phyloP scores from a whole-genome alignment of 176 grass and related monocot genomes.

The Hsuehochloa calcarea region DNA sequence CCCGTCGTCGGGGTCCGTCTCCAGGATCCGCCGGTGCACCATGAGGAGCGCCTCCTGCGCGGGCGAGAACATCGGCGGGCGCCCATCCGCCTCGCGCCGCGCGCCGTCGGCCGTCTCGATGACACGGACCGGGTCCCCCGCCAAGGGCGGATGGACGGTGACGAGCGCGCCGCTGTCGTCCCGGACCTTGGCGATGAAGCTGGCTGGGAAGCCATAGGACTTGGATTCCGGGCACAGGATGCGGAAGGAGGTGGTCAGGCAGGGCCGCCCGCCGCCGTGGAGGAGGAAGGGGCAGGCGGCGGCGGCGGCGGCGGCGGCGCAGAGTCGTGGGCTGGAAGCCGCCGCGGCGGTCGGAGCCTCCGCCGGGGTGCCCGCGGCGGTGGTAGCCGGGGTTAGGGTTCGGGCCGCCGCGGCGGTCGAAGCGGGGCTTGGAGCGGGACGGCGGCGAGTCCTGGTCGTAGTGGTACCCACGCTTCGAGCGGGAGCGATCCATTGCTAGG shows the following conservation, averaged over 20 bases:
- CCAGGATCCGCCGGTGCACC: slow-evolving; percentile 84
- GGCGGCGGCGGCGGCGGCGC: slow-evolving; percentile 45
- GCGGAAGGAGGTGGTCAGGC: slow-evolving; percentile 74
- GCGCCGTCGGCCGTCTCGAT: slow-evolving; percentile 76
- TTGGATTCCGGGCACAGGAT: slow-evolving; percentile 87
- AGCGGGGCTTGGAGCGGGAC: slow-evolving; percentile 72
- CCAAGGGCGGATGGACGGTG: slow-evolving; percentile 54
- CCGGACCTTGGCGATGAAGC: slow-evolving; percentile 51
- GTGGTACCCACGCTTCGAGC: slow-evolving; percentile 75
- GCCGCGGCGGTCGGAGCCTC: slow-evolving; percentile 45
- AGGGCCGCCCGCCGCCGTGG: neutral
- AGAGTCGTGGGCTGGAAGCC: slow-evolving; percentile 32
- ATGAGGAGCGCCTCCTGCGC: slow-evolving; percentile 83
- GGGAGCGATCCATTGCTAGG: slow-evolving; percentile 71
- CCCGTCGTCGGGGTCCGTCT: slow-evolving; percentile 60
- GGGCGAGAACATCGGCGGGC: slow-evolving; percentile 78
- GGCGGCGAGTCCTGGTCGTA: slow-evolving; percentile 78
- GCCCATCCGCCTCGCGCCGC: slow-evolving; percentile 58
- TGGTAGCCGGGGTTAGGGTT: slow-evolving; percentile 48
- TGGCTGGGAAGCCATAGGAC: slow-evolving; percentile 54
- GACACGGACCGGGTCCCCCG: slow-evolving; percentile 64
- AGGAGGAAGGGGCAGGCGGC: slow-evolving; percentile 1
- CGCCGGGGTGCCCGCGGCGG: slow-evolving; percentile 27
- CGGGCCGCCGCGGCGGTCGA: slow-evolving; percentile 62
- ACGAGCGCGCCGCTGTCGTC: slow-evolving; percentile 78